Percentiles rank a stretch among this genome's conserved stretches.
These are phyloP conservation scores for Colletotrichum truncatum DNA, from an alignment of 2,329 filamentous ascomycete species.

Conservation along the genomic window DNA sequence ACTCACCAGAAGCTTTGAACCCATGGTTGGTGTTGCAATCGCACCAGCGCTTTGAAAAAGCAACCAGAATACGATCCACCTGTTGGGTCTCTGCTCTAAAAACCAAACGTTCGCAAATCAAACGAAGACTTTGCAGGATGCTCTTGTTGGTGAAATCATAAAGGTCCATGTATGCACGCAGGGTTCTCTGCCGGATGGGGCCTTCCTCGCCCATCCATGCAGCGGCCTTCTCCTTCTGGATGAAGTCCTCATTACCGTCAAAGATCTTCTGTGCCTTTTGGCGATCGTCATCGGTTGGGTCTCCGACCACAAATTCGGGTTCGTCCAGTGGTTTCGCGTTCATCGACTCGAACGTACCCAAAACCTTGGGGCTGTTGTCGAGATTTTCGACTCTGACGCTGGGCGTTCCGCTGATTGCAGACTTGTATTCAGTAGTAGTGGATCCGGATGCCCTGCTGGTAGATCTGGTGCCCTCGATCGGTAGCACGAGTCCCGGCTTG, in stretches of 20 bases:
- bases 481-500: constrained; percentile 50
- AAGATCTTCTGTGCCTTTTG: constrained; percentile 85
- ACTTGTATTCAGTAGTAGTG: constrained; percentile 50
- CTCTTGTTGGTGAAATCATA: constrained; percentile 88
- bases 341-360: constrained; percentile 42
- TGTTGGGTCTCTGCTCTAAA: constrained; percentile 95
- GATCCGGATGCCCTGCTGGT: constrained; percentile 46
- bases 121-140: constrained; percentile 80
- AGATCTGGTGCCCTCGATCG: constrained; percentile 49
- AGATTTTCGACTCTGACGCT: constrained; percentile 54
- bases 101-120: constrained; percentile 82
- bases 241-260: constrained; percentile 83
- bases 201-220: constrained; percentile 87
- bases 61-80: constrained; percentile 91
- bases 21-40: constrained; percentile 92
- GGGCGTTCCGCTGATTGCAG: constrained; percentile 44
- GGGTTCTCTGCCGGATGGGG: constrained; percentile 63
- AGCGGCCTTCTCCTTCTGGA: constrained; percentile 81
- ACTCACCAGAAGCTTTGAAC: constrained; percentile 85
- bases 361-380: constrained; percentile 47
- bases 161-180: constrained; percentile 87
- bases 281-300: constrained; percentile 74
- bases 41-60: constrained; percentile 91
- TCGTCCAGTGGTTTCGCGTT: constrained; percentile 61
- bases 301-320: constrained; percentile 65